These are phyloP conservation scores for Ephemerocybe angulata DNA, from an alignment of 768 basidiomycete species.

Conservation along the genomic window DNA sequence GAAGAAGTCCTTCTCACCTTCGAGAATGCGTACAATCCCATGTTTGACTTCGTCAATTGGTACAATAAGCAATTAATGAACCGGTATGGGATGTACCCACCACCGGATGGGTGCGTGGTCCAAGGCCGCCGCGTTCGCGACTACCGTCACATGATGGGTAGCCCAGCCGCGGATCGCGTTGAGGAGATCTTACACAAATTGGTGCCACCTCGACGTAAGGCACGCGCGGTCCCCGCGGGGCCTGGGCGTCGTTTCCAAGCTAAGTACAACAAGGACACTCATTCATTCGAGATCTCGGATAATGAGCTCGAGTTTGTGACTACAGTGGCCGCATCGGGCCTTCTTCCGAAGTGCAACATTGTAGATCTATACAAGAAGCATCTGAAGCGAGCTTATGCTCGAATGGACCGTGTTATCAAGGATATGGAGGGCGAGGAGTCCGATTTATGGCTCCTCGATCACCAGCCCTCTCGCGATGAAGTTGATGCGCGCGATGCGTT, in stretches of 20 bases:
- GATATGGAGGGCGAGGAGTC: neutral
- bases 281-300: neutral
- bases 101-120: neutral
- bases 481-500: neutral
- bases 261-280: neutral
- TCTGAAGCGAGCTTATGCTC: neutral
- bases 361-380: neutral
- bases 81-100: neutral
- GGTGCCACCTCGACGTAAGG: neutral
- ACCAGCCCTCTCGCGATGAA: neutral
- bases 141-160: neutral
- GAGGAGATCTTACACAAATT: neutral
- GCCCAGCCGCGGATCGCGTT: neutral
- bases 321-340: neutral
- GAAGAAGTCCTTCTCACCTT: neutral
- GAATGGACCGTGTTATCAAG: neutral
- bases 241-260: neutral
- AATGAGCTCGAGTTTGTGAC: neutral
- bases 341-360: neutral
- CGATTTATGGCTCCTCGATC: neutral
- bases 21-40: neutral
- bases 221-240: neutral
- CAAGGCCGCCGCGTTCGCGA: neutral
- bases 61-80: neutral
- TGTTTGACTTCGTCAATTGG: neutral